Evolutionary conservation across 2,329 filamentous ascomycete species (phyloP), one percentile per base, ranked within the genome.

Genomic region (Paraconiothyrium sp.): DNA sequence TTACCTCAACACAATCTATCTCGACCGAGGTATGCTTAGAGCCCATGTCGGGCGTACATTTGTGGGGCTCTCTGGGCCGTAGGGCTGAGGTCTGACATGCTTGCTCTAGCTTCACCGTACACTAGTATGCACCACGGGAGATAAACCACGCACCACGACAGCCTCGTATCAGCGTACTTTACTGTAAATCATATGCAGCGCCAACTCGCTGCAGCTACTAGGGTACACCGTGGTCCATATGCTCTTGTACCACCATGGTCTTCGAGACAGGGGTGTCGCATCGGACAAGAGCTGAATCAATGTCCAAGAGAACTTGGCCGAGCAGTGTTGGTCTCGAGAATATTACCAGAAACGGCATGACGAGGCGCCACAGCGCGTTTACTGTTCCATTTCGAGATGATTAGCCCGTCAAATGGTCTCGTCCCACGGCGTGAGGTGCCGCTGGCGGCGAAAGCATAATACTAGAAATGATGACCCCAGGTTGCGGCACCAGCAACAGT

Each of bases 71-170:
- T 41, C n/a, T 39, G 39, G 22, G 52, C 52, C 39, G 39, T 55
- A 55, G 52, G 52, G 52, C 52, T 55, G 37, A 55, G 39, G 52
- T 44, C 39, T 55, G 52, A 55, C 52, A 55, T 32, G 52, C 35
- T 20, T 54, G 51, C 30, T 11, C 50, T 41, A 22, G 35, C 9
- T 27, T 27, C 13, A 22, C 39, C 14, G 24, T 30, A 6, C 27
- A 30, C 6, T 30, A 30, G 16, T 11, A n/a, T 20, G 27, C 27
- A 27, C 27, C 24, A 20, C 24, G 39, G 52, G 34, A 34, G 39
- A 55, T 55, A 34, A 35, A 46, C 43, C 50, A 41, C 50, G 16
- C 32, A 22, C 32, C 32, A 51, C n/a, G n/a, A 27, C 46, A 50
- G 48, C 48, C 30, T 54, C 39, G 39, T 55, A 34, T 34, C 27